phyloP scores from a whole-genome alignment of 306 rosid species.

The Lathyrus sativus region DNA sequence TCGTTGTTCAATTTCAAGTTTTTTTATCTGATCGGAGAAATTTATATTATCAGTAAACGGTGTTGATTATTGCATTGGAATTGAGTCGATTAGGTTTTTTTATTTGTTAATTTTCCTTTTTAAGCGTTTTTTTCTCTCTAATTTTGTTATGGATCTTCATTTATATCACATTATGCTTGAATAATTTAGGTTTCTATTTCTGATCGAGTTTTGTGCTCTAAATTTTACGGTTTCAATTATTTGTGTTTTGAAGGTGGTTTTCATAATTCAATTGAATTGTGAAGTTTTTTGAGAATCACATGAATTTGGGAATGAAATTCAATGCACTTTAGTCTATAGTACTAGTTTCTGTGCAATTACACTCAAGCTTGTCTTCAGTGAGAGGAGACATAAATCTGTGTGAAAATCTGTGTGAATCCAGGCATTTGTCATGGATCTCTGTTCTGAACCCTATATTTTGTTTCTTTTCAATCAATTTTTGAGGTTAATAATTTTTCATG shows the following conservation, averaged over 20 bases:
- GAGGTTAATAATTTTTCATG: slow-evolving; percentile 23
- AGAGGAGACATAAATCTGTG: slow-evolving; percentile 59
- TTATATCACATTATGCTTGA: slow-evolving; percentile 27
- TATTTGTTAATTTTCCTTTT: not conserved
- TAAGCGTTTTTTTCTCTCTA: not conserved
- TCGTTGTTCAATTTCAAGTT: slow-evolving; percentile 26
- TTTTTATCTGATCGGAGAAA: slow-evolving; percentile 14
- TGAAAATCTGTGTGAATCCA: slow-evolving; percentile 42
- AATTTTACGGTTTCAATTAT: not conserved
- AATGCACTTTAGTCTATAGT: slow-evolving; percentile 39
- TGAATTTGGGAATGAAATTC: slow-evolving; percentile 30
- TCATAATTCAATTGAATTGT: slow-evolving; percentile 4
- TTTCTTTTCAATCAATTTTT: slow-evolving; percentile 38
- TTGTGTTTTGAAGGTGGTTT: not conserved
- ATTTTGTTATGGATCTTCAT: slow-evolving; percentile 22
- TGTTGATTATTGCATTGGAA: slow-evolving; percentile 23
- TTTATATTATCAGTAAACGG: slow-evolving; percentile 35
- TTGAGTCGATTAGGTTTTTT: slow-evolving; percentile 17
- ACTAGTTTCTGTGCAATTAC: slow-evolving; percentile 42
- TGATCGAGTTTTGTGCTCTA: slow-evolving; percentile 7
- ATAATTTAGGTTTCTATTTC: slow-evolving; percentile 23
- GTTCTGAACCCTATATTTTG: slow-evolving; percentile 49
- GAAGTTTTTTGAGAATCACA: not conserved
- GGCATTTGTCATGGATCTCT: slow-evolving; percentile 46
- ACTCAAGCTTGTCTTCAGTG: slow-evolving; percentile 52